Conservation (phyloP, 2,329 filamentous ascomycete species). For the Penicillium rolfsii region DNA sequence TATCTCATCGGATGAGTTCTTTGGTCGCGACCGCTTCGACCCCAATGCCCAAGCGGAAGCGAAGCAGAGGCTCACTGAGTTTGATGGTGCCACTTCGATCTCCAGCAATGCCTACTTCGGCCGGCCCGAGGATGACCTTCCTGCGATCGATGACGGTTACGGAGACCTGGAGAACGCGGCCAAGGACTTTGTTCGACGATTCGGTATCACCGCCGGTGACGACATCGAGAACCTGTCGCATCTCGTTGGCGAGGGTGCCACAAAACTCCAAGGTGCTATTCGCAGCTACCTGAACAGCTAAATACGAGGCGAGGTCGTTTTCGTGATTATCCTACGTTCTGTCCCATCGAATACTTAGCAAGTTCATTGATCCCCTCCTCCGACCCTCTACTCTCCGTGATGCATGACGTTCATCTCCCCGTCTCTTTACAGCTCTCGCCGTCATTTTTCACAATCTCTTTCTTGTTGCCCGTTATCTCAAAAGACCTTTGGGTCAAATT, state of each 20-base stretch:
- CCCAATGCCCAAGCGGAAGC: slow-evolving; percentile 79
- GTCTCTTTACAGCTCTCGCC: slow-evolving; percentile 6
- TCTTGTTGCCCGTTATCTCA: slow-evolving; percentile 4
- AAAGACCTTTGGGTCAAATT: slow-evolving; percentile 18
- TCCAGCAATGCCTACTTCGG: slow-evolving; percentile 98
- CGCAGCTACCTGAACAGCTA: slow-evolving; percentile 55
- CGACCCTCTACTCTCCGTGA: slow-evolving; percentile 12
- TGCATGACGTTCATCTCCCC: slow-evolving; percentile 23
- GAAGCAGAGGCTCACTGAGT: slow-evolving; percentile 83
- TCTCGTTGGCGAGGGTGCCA: slow-evolving; percentile 82
- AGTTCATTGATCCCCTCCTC: slow-evolving; percentile 24
- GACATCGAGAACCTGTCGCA: slow-evolving; percentile 89
- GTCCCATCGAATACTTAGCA: slow-evolving; percentile 27
- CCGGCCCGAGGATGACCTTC: slow-evolving; percentile 78
- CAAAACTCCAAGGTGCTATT: slow-evolving; percentile 71
- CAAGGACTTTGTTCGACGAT: slow-evolving; percentile 93
- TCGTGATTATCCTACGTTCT: slow-evolving; percentile 16
- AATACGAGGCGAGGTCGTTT: slow-evolving; percentile 18
- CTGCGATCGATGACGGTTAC: slow-evolving; percentile 70
- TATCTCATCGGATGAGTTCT: slow-evolving; percentile 98
- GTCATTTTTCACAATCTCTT: slow-evolving; percentile 6
- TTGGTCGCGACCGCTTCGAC: slow-evolving; percentile 87
- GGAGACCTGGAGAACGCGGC: slow-evolving; percentile 91
- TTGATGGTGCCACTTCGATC: slow-evolving; percentile 89
- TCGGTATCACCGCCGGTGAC: slow-evolving; percentile 93